These are phyloP conservation scores for Ustilago nuda DNA, from an alignment of 1,284 basidiomycete genomes.

Conservation along the genomic window DNA sequence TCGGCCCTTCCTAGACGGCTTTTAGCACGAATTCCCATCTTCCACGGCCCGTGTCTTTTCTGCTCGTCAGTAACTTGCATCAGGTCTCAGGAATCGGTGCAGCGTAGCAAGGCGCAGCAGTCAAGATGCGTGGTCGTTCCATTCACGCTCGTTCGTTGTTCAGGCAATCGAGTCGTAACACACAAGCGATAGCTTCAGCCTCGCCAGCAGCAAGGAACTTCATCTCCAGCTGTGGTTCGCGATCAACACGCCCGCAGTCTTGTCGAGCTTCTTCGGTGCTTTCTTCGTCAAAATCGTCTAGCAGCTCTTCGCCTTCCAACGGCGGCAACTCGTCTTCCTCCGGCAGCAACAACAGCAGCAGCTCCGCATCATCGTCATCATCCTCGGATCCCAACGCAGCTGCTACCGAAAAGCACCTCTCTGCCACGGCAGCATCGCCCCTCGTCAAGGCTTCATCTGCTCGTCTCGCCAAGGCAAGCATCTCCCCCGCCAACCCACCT, in stretches of 20 bases:
- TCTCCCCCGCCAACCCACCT: constrained; percentile 48
- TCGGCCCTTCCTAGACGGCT: not conserved
- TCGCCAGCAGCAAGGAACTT: constrained; percentile 22
- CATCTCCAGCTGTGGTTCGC: constrained; percentile 39
- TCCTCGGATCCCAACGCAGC: constrained; percentile 27
- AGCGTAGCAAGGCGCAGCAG: constrained; percentile 13
- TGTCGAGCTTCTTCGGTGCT: constrained; percentile 36
- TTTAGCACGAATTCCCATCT: too few relatives aligned
- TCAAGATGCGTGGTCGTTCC: constrained; percentile 48
- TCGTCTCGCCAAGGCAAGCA: constrained; percentile 21
- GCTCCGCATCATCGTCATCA: constrained; percentile 37
- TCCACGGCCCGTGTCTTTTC: not conserved
- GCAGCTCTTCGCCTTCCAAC: constrained; percentile 29
- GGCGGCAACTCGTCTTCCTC: constrained; percentile 31
- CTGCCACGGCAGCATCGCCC: constrained; percentile 21
- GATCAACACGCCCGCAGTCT: constrained; percentile 30
- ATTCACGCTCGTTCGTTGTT: constrained; percentile 47
- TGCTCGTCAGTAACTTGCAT: constrained; percentile 15
- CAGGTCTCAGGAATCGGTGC: constrained; percentile 8
- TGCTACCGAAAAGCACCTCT: constrained; percentile 18
- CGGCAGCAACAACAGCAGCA: constrained; percentile 21
- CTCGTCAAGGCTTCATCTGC: constrained; percentile 23
- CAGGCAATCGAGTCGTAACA: constrained; percentile 28
- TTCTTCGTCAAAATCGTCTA: constrained; percentile 42
- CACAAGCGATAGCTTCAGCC: constrained; percentile 24